These are phyloP conservation scores for Phytophthora fragariaefolia DNA, from an alignment of 352 stramenopile species.

Conservation along the genomic window DNA sequence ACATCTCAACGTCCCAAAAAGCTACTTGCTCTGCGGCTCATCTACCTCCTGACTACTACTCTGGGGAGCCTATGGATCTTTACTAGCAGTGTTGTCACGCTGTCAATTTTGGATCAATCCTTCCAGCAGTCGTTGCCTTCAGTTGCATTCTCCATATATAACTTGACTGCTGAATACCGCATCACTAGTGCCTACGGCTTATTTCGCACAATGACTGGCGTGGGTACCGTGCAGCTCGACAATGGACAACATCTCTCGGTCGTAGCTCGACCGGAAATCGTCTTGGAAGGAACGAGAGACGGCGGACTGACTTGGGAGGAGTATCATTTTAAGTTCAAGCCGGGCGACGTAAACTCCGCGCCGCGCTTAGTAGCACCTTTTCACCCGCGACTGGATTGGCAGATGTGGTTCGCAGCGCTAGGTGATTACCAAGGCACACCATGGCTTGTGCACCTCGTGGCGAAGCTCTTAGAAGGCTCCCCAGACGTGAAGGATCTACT, in stretches of 20 bases:
- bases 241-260: slow-evolving; percentile 47
- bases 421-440: slow-evolving; percentile 78
- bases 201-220: slow-evolving; percentile 91
- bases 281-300: slow-evolving; percentile 80
- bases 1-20: slow-evolving; percentile 7
- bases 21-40: slow-evolving; percentile 10
- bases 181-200: slow-evolving; percentile 84
- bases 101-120: slow-evolving; percentile 49
- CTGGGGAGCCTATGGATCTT: slow-evolving; percentile 44
- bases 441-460: slow-evolving; percentile 88
- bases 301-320: slow-evolving; percentile 64
- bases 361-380: slow-evolving; percentile 53
- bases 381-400: slow-evolving; percentile 90
- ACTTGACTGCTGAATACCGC: slow-evolving; percentile 38
- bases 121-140: slow-evolving; percentile 44
- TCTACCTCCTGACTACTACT: slow-evolving; percentile 41
- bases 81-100: slow-evolving; percentile 43
- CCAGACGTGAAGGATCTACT: slow-evolving; percentile 71
- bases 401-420: slow-evolving; percentile 94
- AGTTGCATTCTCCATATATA: slow-evolving; percentile 38
- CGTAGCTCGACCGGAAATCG: slow-evolving; percentile 89
- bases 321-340: slow-evolving; percentile 91
- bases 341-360: slow-evolving; percentile 48
- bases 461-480: slow-evolving; percentile 81
- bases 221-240: slow-evolving; percentile 54